phyloP scores from a whole-genome alignment of 1,139 yeast species.

The Kodamaea derodonti region DNA sequence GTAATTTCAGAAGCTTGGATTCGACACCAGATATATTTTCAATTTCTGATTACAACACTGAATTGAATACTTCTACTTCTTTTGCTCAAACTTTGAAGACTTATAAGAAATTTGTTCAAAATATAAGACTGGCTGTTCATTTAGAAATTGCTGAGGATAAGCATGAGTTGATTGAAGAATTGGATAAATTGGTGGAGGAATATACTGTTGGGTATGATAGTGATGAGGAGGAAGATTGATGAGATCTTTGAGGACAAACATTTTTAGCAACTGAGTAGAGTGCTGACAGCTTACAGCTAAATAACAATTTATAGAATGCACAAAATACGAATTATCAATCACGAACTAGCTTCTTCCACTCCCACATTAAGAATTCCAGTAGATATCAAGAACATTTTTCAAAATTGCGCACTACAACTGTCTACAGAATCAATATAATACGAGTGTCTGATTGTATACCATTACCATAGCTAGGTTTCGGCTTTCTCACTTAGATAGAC shows the following conservation, averaged over 20 bases:
- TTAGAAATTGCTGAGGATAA: slow-evolving; percentile 56
- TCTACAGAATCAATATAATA: too few species aligned
- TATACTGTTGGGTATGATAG: slow-evolving; percentile 57
- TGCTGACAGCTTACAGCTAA: too few species aligned
- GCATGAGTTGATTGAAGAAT: slow-evolving; percentile 57
- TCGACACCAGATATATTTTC: slow-evolving; percentile 27
- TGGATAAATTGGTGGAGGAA: slow-evolving; percentile 46
- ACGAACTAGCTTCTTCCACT: too few species aligned
- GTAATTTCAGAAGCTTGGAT: slow-evolving; percentile 18
- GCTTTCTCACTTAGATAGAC: slow-evolving; percentile 19
- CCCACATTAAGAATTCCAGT: too few species aligned
- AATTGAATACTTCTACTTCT: slow-evolving; percentile 44
- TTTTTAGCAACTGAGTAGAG: too few species aligned
- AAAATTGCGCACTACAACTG: too few species aligned
- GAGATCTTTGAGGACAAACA: too few species aligned
- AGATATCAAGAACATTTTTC: too few species aligned
- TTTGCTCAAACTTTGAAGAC: slow-evolving; percentile 43
- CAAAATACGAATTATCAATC: too few species aligned
- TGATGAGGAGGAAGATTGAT: slow-evolving; percentile 27
- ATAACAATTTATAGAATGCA: too few species aligned
- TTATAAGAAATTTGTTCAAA: slow-evolving; percentile 45
- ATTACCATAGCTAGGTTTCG: too few species aligned
- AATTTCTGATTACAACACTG: slow-evolving; percentile 19
- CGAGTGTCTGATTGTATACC: too few species aligned
- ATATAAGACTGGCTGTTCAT: slow-evolving; percentile 22